Evolutionary conservation across 345 rosid species (phyloP).

Genomic region (Camelina laxa): DNA sequence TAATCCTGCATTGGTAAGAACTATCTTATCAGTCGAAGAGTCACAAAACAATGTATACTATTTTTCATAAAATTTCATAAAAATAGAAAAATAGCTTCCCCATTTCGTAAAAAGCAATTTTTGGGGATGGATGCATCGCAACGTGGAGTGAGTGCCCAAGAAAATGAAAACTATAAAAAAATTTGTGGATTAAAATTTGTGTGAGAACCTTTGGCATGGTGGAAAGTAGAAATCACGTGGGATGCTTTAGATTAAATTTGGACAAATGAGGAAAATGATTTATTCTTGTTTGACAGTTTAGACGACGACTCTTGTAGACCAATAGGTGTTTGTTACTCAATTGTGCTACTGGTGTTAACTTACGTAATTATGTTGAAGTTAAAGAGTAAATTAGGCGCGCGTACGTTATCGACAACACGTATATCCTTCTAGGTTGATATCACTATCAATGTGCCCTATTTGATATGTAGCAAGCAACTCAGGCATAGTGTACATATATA

Average conservation of each 20-base stretch:
- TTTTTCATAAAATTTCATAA: neutral
- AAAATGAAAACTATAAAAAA: neutral
- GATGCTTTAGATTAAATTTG: slow-evolving; percentile 46
- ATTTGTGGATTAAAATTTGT: slow-evolving; percentile 9
- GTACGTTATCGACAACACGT: neutral
- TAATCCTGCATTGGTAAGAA: no score
- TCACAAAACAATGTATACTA: slow-evolving; percentile 5
- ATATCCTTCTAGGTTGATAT: neutral
- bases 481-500: neutral
- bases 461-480: neutral
- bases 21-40: slow-evolving; percentile 34
- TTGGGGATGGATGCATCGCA: slow-evolving; percentile 44
- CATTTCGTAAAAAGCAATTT: slow-evolving; percentile 28
- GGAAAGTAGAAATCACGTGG: slow-evolving; percentile 56
- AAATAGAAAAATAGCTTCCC: neutral
- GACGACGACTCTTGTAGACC: slow-evolving; percentile 26
- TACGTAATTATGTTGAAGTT: slow-evolving; percentile 22
- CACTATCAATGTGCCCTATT: slow-evolving; percentile 9
- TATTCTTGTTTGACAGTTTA: slow-evolving; percentile 19
- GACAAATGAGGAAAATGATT: slow-evolving; percentile 15
- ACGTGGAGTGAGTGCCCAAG: slow-evolving; percentile 33
- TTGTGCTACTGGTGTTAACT: slow-evolving; percentile 9
- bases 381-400: neutral
- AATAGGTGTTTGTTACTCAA: slow-evolving; percentile 14
- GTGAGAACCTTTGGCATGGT: slow-evolving; percentile 31